These are phyloP conservation scores for Gossypium bickii DNA, from an alignment of 345 rosid species.

Conservation along the genomic window DNA sequence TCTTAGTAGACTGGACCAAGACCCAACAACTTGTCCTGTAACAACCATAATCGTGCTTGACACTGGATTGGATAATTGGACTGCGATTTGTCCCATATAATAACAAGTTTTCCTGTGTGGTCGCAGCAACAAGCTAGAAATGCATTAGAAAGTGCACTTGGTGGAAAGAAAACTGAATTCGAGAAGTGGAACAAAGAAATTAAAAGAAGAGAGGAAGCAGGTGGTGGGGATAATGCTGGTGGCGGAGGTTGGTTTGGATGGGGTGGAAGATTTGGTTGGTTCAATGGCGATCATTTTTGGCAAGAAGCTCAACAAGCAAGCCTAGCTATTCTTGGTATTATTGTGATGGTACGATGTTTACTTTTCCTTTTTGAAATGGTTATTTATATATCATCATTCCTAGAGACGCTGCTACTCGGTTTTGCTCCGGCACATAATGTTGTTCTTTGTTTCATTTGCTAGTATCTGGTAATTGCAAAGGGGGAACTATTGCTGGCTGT, in stretches of 20 bases:
- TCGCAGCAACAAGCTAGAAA: constrained; percentile 81
- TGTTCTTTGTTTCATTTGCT: constrained; percentile 23
- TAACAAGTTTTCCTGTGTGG: not conserved
- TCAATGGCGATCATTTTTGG: constrained; percentile 71
- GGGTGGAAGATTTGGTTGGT: constrained; percentile 77
- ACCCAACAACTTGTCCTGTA: too few species aligned
- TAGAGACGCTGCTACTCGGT: not conserved
- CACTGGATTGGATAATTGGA: too few species aligned
- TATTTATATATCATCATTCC: not conserved
- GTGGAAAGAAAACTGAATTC: constrained; percentile 79
- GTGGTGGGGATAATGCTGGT: constrained; percentile 25
- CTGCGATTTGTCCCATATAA: too few species aligned
- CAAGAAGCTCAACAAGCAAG: constrained; percentile 60
- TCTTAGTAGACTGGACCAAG: too few species aligned
- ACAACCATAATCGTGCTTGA: too few species aligned
- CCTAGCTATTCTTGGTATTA: constrained; percentile 58
- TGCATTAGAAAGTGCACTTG: constrained; percentile 85
- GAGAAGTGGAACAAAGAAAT: constrained; percentile 87
- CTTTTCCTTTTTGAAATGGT: not conserved
- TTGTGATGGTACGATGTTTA: constrained; percentile 50
- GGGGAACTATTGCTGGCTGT: constrained; percentile 66
- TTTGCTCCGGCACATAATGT: not conserved
- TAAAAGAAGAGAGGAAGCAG: constrained; percentile 75
- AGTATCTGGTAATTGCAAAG: constrained; percentile 74
- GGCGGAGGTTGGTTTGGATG: constrained; percentile 73